Evolutionary conservation across 192 early-diverging fungal genomes (phyloP).

Genomic region (Mortierella hygrophila): DNA sequence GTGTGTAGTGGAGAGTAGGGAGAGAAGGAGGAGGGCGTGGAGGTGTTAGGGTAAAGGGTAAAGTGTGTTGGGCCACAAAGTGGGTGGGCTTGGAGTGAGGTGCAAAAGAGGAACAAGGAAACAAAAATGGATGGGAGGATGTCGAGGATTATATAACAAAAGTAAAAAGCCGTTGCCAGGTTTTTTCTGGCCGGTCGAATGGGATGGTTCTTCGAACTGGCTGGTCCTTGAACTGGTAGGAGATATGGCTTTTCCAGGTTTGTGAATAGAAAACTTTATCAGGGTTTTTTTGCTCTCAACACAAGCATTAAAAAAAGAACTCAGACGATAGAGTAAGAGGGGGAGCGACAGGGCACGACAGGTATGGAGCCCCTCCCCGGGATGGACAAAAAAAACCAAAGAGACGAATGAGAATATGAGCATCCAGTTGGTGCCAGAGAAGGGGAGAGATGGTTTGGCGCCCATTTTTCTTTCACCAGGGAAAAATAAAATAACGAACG

Average conservation of each 20-base stretch:
- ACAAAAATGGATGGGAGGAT: not conserved
- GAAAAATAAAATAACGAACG: not conserved
- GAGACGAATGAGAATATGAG: not conserved
- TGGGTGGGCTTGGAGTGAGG: constrained; percentile 30
- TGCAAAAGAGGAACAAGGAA: constrained; percentile 18
- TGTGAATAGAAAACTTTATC: not conserved
- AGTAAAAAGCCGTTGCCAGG: not conserved
- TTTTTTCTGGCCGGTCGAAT: not conserved
- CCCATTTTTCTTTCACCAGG: not conserved
- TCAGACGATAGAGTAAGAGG: not conserved
- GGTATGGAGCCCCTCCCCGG: not conserved
- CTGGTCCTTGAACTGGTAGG: too few relatives aligned
- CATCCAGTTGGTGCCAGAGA: not conserved
- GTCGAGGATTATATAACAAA: constrained; percentile 3
- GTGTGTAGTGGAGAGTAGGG: not conserved
- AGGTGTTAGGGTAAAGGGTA: not conserved
- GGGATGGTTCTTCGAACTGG: not conserved
- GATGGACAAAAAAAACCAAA: not conserved
- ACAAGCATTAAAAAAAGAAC: constrained; percentile 2
- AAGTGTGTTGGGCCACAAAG: not conserved
- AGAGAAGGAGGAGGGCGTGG: not conserved
- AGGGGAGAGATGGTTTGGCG: not conserved
- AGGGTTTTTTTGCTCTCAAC: not conserved
- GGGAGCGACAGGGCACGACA: not conserved
- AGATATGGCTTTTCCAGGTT: not conserved